phyloP scores from a whole-genome alignment of 2,329 filamentous ascomycete species.

The Fusarium lyarnte region DNA sequence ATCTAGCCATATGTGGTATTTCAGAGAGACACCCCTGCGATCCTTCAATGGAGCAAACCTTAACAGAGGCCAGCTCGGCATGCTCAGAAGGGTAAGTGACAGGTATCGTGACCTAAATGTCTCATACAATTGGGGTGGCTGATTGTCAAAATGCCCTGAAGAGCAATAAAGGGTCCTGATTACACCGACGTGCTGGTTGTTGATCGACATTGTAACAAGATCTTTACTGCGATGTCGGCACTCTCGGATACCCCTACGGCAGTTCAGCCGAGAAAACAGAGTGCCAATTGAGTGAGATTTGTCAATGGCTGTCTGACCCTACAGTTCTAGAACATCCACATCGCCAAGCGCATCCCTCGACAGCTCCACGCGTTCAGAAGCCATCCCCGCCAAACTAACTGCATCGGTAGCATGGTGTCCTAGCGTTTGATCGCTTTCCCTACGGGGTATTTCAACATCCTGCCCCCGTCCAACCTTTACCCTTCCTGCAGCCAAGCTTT shows the following conservation, averaged over 20 bases:
- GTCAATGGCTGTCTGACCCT: neutral
- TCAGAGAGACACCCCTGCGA: neutral
- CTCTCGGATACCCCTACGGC: neutral
- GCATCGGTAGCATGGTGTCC: neutral
- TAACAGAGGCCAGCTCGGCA: neutral
- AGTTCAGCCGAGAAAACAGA: neutral
- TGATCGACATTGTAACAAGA: neutral
- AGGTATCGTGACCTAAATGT: neutral
- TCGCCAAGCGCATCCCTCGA: neutral
- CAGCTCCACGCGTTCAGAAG: neutral
- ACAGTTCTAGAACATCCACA: neutral
- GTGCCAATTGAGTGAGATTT: neutral
- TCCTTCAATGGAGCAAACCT: neutral
- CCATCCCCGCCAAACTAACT: neutral
- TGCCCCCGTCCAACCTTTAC: slow-evolving; percentile 1
- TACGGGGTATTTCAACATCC: slow-evolving; percentile 27
- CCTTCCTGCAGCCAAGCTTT: neutral
- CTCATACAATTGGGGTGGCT: neutral
- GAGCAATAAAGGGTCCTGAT: neutral
- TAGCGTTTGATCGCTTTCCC: slow-evolving; percentile 5
- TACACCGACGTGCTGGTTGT: neutral
- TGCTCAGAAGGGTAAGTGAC: neutral
- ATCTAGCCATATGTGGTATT: neutral
- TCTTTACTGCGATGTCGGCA: neutral
- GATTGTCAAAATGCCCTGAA: neutral